Conservation (phyloP, 73 alveolate species). For the Blepharisma stoltei region DNA sequence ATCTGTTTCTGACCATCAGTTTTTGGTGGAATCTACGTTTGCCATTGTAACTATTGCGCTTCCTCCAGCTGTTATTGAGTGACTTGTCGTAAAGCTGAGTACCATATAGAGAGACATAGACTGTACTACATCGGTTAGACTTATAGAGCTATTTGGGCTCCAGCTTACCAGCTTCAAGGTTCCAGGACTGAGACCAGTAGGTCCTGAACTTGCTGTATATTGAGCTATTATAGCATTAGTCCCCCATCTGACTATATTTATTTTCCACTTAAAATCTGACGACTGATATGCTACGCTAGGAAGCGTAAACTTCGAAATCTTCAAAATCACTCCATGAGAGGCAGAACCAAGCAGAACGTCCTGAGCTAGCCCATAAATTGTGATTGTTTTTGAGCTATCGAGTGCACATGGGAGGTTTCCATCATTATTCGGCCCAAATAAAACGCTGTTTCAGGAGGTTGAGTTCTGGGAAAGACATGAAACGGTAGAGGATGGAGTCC, state of each 20-base stretch:
- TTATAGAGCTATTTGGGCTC: background rate
- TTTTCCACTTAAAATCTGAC: background rate
- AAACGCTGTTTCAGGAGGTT: too few species aligned
- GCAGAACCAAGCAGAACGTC: too few species aligned
- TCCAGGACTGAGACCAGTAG: background rate
- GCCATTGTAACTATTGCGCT: background rate
- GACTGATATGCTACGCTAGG: background rate
- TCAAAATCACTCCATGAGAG: too few species aligned
- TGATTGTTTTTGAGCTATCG: too few species aligned
- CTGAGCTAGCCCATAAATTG: too few species aligned
- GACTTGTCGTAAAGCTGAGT: background rate
- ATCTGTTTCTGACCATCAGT: background rate
- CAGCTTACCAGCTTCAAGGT: background rate
- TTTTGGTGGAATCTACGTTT: background rate
- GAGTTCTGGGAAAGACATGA: too few species aligned
- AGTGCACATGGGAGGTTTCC: too few species aligned
- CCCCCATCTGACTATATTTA: background rate
- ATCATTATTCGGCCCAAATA: too few species aligned
- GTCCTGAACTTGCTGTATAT: constrained; percentile 2
- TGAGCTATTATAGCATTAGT: background rate
- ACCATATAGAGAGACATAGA: background rate
- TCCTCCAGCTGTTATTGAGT: background rate
- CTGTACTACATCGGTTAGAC: background rate
- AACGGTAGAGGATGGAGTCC: too few species aligned
- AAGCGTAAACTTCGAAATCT: too few species aligned